These are phyloP conservation scores for Naganishia albida DNA, from an alignment of 1,284 basidiomycete genomes.

Conservation along the genomic window DNA sequence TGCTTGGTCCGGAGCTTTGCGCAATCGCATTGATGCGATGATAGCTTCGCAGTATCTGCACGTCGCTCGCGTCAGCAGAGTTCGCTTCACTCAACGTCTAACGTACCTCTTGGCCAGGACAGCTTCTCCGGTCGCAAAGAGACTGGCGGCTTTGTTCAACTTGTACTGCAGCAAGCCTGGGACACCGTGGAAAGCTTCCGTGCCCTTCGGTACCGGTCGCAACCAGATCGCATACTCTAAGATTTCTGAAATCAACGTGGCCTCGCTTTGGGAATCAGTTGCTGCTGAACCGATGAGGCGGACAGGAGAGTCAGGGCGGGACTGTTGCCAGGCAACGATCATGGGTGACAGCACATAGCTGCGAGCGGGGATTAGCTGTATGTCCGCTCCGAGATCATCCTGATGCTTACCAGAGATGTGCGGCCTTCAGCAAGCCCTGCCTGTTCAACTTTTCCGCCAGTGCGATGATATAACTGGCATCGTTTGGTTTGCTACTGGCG, in stretches of 20 bases:
- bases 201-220: conserved; percentile 71
- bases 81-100: too few relatives aligned
- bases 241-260: conserved; percentile 76
- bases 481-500: conserved; percentile 64
- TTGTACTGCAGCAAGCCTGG: conserved; percentile 88
- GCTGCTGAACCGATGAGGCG: conserved; percentile 63
- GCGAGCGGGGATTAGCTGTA: conserved; percentile 31
- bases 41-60: conserved; percentile 92
- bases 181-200: conserved; percentile 76
- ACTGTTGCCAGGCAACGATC: conserved; percentile 27
- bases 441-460: conserved; percentile 79
- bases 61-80: background rate
- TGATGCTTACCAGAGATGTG: conserved; percentile 77
- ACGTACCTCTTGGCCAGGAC: conserved; percentile 69
- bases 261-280: conserved; percentile 42
- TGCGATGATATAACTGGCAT: conserved; percentile 74
- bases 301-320: conserved; percentile 43
- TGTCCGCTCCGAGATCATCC: conserved; percentile 22
- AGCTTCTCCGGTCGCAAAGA: conserved; percentile 78
- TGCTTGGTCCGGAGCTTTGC: conserved; percentile 65
- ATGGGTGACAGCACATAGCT: conserved; percentile 83
- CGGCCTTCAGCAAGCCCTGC: conserved; percentile 77
- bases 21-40: conserved; percentile 62
- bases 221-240: conserved; percentile 87
- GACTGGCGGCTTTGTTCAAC: conserved; percentile 71